These are phyloP conservation scores for Didymosphaeria variabile DNA, from an alignment of 2,329 filamentous ascomycete genomes.

Conservation along the genomic window DNA sequence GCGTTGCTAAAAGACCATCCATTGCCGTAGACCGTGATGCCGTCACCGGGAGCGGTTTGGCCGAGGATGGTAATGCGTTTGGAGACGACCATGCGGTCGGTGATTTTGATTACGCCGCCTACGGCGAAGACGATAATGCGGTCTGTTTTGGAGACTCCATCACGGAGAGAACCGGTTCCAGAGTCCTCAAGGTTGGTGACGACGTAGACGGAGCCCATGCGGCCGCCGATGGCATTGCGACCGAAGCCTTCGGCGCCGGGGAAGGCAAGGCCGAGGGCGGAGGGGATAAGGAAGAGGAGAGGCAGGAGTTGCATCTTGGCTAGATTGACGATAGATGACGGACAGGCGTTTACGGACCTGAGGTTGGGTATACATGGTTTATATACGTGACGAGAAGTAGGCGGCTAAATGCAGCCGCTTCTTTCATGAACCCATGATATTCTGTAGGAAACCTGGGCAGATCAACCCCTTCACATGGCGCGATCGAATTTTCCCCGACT, in stretches of 20 bases:
- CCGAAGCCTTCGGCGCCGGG: conserved; percentile 63
- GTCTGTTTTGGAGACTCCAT: conserved; percentile 59
- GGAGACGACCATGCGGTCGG: conserved; percentile 57
- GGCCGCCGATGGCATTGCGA: conserved; percentile 57
- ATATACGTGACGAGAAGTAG: background rate
- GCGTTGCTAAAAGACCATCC: conserved; percentile 63
- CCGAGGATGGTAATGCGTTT: conserved; percentile 61
- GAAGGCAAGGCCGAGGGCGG: conserved; percentile 51
- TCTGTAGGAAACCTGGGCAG: no score
- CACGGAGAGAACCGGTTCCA: conserved; percentile 60
- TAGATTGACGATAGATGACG: background rate
- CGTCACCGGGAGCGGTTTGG: conserved; percentile 61
- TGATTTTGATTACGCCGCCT: conserved; percentile 61
- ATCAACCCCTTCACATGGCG: background rate
- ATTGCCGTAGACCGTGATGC: conserved; percentile 64
- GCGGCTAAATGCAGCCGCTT: background rate
- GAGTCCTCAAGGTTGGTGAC: conserved; percentile 61
- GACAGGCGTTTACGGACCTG: background rate
- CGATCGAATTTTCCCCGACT: conserved; percentile 7
- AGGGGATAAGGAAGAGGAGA: conserved; percentile 15
- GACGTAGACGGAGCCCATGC: conserved; percentile 58
- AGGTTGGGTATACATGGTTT: background rate
- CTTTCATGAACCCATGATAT: background rate
- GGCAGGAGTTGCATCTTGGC: conserved; percentile 17
- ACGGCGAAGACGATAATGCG: conserved; percentile 62